A percentile compares a stretch with the other conserved stretches of the same genome.
Conservation (phyloP, 2,329 filamentous ascomycete species). For the Fusarium foetens region DNA sequence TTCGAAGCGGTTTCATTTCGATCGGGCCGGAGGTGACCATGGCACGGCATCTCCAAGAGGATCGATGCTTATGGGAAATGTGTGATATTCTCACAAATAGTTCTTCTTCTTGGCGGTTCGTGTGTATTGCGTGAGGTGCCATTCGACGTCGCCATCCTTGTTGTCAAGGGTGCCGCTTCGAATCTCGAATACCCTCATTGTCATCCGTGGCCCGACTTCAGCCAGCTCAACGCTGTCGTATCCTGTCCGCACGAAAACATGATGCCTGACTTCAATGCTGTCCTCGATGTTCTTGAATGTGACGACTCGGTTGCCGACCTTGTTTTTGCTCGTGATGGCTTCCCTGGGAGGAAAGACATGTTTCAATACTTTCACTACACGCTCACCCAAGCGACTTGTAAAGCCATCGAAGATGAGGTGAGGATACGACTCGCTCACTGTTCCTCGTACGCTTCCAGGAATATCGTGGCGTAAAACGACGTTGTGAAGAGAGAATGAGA, state of each 20-base stretch:
- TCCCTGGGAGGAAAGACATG: constrained; percentile 94
- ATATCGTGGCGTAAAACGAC: constrained; percentile 94
- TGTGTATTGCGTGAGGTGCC: constrained; percentile 96
- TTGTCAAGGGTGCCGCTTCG: constrained; percentile 90
- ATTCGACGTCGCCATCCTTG: constrained; percentile 95
- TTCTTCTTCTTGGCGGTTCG: constrained; percentile 95
- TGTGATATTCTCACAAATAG: constrained; percentile 72
- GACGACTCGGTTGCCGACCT: constrained; percentile 87
- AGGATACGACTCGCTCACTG: constrained; percentile 91
- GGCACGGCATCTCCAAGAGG: neutral
- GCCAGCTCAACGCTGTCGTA: constrained; percentile 89
- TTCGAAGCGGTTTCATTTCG: neutral
- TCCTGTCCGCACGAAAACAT: constrained; percentile 91
- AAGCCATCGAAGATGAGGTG: constrained; percentile 98
- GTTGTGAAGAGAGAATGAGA: constrained; percentile 88
- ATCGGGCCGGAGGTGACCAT: neutral
- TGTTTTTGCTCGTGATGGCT: constrained; percentile 73
- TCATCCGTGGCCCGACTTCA: constrained; percentile 94
- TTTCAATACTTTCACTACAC: constrained; percentile 90
- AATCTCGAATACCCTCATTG: constrained; percentile 96
- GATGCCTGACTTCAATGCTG: constrained; percentile 83
- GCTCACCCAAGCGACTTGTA: constrained; percentile 78
- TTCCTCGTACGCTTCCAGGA: constrained; percentile 85
- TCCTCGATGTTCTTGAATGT: constrained; percentile 96
- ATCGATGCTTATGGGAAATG: neutral